phyloP scores from a whole-genome alignment of 306 rosid species.

The Canavalia gladiata region DNA sequence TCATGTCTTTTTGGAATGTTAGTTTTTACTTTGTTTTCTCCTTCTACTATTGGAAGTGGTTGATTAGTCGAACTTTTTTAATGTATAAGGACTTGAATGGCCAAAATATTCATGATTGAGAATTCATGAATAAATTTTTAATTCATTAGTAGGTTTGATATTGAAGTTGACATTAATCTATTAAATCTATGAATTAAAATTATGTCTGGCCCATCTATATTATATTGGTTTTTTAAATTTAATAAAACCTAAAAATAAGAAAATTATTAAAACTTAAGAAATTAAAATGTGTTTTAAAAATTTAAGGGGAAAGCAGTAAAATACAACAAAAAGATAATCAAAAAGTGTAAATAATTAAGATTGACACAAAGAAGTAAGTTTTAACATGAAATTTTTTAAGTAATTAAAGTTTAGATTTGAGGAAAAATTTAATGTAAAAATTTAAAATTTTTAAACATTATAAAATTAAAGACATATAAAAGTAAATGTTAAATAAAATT shows the following conservation, averaged over 20 bases:
- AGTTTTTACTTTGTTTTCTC: not conserved
- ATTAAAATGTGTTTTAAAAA: not conserved
- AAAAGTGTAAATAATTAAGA: too few relatives aligned
- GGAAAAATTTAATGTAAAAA: too few relatives aligned
- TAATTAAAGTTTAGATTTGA: too few relatives aligned
- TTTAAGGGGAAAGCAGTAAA: not conserved
- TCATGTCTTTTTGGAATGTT: not conserved
- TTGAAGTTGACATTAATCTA: not conserved
- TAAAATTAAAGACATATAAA: too few relatives aligned
- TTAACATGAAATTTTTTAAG: too few relatives aligned
- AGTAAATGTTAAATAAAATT: too few relatives aligned
- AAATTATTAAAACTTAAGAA: not conserved
- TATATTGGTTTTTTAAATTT: not conserved
- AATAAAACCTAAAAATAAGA: not conserved
- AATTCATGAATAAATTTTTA: not conserved
- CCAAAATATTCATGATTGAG: not conserved
- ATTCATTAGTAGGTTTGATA: not conserved
- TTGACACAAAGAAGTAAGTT: too few relatives aligned
- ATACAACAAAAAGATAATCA: too few relatives aligned
- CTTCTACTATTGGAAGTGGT: conserved; percentile 40
- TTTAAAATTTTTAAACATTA: too few relatives aligned
- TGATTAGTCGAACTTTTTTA: conserved; percentile 17
- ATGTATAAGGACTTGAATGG: not conserved
- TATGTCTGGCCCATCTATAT: not conserved
- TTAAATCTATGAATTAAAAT: not conserved